Evolutionary conservation across 1,139 yeast genomes (phyloP).

Genomic region (Diutina mesorugosa): DNA sequence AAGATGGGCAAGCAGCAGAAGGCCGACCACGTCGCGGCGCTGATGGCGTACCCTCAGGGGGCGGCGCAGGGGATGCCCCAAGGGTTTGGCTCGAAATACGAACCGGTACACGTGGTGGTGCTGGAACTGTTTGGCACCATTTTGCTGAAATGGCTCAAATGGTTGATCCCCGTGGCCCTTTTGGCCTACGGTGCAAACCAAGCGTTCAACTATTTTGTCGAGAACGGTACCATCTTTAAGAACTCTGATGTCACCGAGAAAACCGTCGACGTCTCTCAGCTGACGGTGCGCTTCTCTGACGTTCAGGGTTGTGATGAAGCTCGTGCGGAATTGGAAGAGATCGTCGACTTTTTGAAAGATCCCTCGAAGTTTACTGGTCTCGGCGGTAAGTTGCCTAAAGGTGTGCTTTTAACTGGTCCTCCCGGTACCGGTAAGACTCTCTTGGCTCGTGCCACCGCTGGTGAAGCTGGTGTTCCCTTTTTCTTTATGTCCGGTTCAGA

Average conservation of each 20-base stretch:
- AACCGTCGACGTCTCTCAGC: slow-evolving; percentile 72
- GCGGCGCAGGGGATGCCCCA: slow-evolving; percentile 17
- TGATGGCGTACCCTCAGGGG: slow-evolving; percentile 11
- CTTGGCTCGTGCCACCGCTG: slow-evolving; percentile 96
- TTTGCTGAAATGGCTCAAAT: slow-evolving; percentile 77
- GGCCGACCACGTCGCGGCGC: slow-evolving; percentile 47
- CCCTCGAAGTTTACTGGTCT: slow-evolving; percentile 92
- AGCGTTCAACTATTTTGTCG: slow-evolving; percentile 68
- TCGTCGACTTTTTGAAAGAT: slow-evolving; percentile 90
- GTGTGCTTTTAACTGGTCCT: slow-evolving; percentile 93
- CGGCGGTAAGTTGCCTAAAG: slow-evolving; percentile 96
- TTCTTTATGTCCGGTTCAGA: slow-evolving; percentile 98
- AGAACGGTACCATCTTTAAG: slow-evolving; percentile 61
- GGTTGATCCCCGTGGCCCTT: slow-evolving; percentile 74
- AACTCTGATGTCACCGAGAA: slow-evolving; percentile 65
- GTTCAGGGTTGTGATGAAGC: slow-evolving; percentile 99
- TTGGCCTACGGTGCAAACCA: slow-evolving; percentile 62
- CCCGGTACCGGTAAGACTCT: slow-evolving; percentile 99
- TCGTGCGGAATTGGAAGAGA: slow-evolving; percentile 89
- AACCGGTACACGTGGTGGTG: slow-evolving; percentile 85
- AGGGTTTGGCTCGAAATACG: slow-evolving; percentile 39
- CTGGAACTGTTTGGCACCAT: slow-evolving; percentile 72
- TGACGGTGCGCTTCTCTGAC: slow-evolving; percentile 81
- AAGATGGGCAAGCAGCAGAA: slow-evolving; percentile 66
- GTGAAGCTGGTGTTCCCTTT: slow-evolving; percentile 98